Conservation (phyloP, 306 rosid genomes). For the Macrotyloma uniflorum region DNA sequence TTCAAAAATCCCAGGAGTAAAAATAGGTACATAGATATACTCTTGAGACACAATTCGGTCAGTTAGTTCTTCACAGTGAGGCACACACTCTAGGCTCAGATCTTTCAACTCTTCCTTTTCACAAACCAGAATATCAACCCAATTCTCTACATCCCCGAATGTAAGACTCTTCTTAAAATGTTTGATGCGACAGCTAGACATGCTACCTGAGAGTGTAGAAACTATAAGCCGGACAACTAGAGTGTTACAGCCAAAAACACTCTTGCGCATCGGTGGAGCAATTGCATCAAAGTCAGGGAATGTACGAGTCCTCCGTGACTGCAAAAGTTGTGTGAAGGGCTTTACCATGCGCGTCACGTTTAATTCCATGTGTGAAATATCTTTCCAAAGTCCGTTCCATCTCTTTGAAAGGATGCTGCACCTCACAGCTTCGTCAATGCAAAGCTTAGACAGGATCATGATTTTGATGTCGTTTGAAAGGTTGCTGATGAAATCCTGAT, state of each 20-base stretch:
- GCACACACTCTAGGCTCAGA: constrained; percentile 23
- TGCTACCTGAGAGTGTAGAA: not conserved
- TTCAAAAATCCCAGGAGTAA: not conserved
- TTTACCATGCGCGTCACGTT: not conserved
- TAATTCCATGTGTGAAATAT: not conserved
- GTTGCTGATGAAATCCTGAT: not conserved
- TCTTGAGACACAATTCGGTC: not conserved
- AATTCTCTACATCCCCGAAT: not conserved
- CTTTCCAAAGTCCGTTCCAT: not conserved
- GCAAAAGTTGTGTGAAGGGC: not conserved
- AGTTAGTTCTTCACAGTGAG: not conserved
- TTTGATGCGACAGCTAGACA: not conserved
- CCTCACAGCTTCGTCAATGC: constrained; percentile 24
- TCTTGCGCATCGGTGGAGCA: not conserved
- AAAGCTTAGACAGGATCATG: constrained; percentile 1
- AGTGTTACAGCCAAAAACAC: not conserved
- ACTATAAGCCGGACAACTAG: not conserved
- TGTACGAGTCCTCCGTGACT: not conserved
- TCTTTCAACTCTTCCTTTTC: not conserved
- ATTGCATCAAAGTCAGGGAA: not conserved
- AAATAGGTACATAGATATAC: not conserved
- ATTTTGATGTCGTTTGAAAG: constrained; percentile 3
- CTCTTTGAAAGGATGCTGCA: constrained; percentile 26
- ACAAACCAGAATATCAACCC: not conserved
- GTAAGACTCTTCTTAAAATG: not conserved